phyloP scores from a whole-genome alignment of 495 filamentous ascomycete species.

The Daldinia caldariorum region DNA sequence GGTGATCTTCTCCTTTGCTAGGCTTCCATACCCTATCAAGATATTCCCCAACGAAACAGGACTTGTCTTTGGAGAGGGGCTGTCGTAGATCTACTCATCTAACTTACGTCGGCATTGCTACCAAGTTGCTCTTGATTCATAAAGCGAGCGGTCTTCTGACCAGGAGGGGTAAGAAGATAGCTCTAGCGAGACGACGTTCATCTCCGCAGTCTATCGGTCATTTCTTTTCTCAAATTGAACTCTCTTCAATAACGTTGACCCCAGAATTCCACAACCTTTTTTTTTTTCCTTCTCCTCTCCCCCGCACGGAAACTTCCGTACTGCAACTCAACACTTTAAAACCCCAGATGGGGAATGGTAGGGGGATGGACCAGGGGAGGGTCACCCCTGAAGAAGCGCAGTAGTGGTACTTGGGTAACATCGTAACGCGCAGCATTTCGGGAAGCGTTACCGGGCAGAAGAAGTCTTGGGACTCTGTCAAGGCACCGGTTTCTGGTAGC shows the following conservation, averaged over 20 bases:
- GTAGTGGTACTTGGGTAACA: conserved; percentile 42
- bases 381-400: conserved; percentile 2
- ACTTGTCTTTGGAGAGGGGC: conserved; percentile 10
- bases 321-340: conserved; percentile 9
- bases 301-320: conserved; percentile 35
- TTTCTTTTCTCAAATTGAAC: conserved; percentile 1
- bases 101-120: conserved; percentile 26
- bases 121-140: conserved; percentile 14
- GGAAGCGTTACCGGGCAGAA: conserved; percentile 41
- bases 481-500: conserved; percentile 15
- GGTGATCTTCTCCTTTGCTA: conserved; percentile 19
- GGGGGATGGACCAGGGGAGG: conserved; percentile 20
- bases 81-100: conserved; percentile 32
- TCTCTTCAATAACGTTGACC: conserved; percentile 19
- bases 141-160: conserved; percentile 32
- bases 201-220: conserved; percentile 13
- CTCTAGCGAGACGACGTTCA: conserved; percentile 20
- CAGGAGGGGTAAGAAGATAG: conserved; percentile 7
- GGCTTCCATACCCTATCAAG: conserved; percentile 22
- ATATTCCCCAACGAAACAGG: conserved; percentile 38
- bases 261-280: conserved; percentile 9
- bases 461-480: conserved; percentile 3
- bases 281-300: conserved; percentile 22
- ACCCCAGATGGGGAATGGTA: conserved; percentile 31
- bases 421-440: conserved; percentile 39